Conservation (phyloP, 345 rosid genomes). For the Noccaea bulbosa region DNA sequence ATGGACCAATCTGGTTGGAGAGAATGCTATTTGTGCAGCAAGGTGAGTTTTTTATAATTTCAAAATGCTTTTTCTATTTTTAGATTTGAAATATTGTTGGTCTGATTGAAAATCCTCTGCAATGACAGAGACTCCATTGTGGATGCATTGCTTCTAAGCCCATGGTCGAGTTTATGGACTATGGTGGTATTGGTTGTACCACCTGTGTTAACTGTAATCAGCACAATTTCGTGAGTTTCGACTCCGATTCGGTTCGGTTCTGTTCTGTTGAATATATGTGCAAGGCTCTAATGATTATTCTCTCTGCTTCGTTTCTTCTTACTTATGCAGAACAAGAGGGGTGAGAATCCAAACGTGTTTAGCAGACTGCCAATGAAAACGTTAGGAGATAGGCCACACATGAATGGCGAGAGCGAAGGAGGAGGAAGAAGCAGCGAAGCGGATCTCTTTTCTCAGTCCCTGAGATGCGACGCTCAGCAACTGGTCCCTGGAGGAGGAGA, state of each 20-base stretch:
- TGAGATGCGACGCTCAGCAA: conserved; percentile 45
- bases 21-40: conserved; percentile 66
- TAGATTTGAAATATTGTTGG: conserved; percentile 18
- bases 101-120: conserved; percentile 15
- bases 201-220: conserved; percentile 53
- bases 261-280: background rate
- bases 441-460: conserved; percentile 51
- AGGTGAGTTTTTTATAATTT: conserved; percentile 44
- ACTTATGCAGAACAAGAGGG: conserved; percentile 49
- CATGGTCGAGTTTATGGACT: conserved; percentile 67
- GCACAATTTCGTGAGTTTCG: conserved; percentile 53
- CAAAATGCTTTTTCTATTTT: background rate
- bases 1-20: conserved; percentile 88
- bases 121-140: conserved; percentile 80
- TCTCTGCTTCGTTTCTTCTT: background rate
- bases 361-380: conserved; percentile 45
- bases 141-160: conserved; percentile 78
- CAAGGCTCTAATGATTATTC: background rate
- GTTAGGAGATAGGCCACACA: conserved; percentile 43
- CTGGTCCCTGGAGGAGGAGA: conserved; percentile 47
- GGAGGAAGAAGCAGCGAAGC: conserved; percentile 56
- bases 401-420: conserved; percentile 44
- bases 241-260: background rate
- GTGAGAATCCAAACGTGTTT: conserved; percentile 53
- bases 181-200: conserved; percentile 80